Base-by-base conservation (phyloP, 805 yeast genomes). In the Lipomyces spencermartinsiae region DNA sequence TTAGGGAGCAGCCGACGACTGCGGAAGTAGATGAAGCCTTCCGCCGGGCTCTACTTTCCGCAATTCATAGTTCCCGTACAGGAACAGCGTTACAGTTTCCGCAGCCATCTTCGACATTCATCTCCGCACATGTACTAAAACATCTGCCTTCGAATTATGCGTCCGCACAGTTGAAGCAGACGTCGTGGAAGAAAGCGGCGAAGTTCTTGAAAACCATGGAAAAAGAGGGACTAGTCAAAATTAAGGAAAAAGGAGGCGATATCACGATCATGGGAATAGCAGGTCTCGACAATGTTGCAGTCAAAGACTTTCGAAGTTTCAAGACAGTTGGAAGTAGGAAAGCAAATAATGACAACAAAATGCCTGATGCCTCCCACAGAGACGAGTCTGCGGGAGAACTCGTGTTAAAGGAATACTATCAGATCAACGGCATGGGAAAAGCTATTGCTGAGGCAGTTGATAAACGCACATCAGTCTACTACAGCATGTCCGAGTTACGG, bases 161-260 rank as follows among this genome's bases (percentile, higher is more conserved):
- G 22, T 63, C 69, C 39, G 54, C 62, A n/a, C 82, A 85, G 0
- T 84, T 90, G 64, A 93, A 93, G 78, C 89, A 87, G 75, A 88
- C 97, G 0, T 86, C 93, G 2, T 94, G 97, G 97, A 93, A 91
- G 78, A 94, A 94, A 75, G 87, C 94, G 3, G 85, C 93, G 14
- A 93, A 93, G 77, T 92, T 89, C 74, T 79, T 94, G 64, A 94
- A 92, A 75, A 88, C 90, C 6, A 92, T 93, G 88, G 97, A 91
- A 72, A 94, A 92, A 76, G 83, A 83, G 57, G 86, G 87, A 1
- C 85, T 88, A 64, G 69, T 95, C 29, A 87, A 87, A 65, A 77
- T 89, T 33, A 92, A 93, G 73, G 98, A 97, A 7, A 91, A 92
- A 74, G 95, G 89, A 51, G 97, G 93, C 67, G 96, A 91, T 74